Evolutionary conservation across 345 rosid genomes (phyloP), one percentile per base, ranked within the genome.

Genomic region (Euphorbia pulcherrima): DNA sequence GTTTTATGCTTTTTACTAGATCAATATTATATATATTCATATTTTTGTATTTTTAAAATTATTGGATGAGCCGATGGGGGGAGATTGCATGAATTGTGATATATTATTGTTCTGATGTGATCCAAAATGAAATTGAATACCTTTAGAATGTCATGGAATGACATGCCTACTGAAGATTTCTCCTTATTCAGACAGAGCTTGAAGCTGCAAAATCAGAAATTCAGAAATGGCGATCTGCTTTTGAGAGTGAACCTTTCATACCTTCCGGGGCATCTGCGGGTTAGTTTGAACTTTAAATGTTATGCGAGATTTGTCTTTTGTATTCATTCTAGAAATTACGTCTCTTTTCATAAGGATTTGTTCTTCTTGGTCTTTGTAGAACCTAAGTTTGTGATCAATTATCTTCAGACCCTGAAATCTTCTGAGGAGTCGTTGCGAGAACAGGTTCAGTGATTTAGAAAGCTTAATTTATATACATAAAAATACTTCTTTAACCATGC

Each of bases 341-440:
- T 21, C 23, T 53, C 48, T 27, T 20, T 77, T 40, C 61, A 30
- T 46, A 20, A 27, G 57, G 40, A 68, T 35, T 63, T 50, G 60
- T 57, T 72, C 68, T 16, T 68, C 28, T 51, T 71, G 23, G 61
- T 75, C 53, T 72, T 74, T 84, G 84, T 75, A 91, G 94, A 91
- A 67, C 97, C 97, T 60, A 84, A 81, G 73, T 67, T 87, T 62
- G 75, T 89, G 65, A 82, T 86, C 74, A 82, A 78, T 70, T 86
- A 87, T 78, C 88, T 94, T 71, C 99, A 89, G 68, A 82, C 86
- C 29, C 74, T 94, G 52, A 91, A 82, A 78, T 87, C 89, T 65
- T 94, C 96, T 1, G 96, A 94, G 76, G 95, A 88, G 76, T 77
- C 83, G 26, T 79, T 87, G 84, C 84, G 83, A 79, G 99, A 91